Evolutionary conservation across 169 alveolate species (phyloP), one percentile per base, ranked within the genome.

Genomic region (Nephromyces sp.): DNA sequence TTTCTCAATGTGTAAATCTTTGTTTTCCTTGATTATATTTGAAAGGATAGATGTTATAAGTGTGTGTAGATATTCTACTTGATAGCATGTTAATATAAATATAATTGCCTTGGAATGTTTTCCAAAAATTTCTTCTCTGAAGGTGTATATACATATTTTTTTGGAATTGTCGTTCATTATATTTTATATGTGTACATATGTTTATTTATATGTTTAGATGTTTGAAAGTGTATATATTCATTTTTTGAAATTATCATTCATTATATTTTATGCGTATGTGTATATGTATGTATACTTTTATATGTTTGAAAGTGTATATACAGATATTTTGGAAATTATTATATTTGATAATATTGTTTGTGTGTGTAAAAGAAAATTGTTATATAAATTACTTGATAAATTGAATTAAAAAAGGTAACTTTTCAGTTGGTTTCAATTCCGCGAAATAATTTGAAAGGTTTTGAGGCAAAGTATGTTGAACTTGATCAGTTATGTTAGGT

Each of bases 51-150:
- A 74, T 4, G 6, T 25, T 35, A 80, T 69, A 21, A 74, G 61
- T 28, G 63, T 75, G 43, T 52, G 70, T 21, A 33, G 68, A 43
- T 68, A 80, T 30, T 80, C 86, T 35, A 74, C 86, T 8, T 73
- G 64, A 8, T 79, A 79, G 34, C 86, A 80, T n/a, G 86, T 80
- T 25, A 66, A 70, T 52, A 68, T 72, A 67, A 80, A 80, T 27
- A 80, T 77, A 5, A 80, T 89, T 29, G 71, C 61, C 52, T 29
- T 27, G 27, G 35, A 53, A 24, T 8, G 3, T 0, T 28, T 29
- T 6, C 57, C 63, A 8, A 51, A 30, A 28, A 69, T 4, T 21
- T 3, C 5, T 1, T 6, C 71, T 8, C 71, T 27, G 65, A 8
- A 6, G 3, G 27, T 64, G 70, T 25, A 25, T 21, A 65, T 65